Percentiles rank a stretch among this genome's conserved stretches.
Evolutionary conservation across 805 yeast genomes (phyloP).

Genomic region (Yamadazyma olivae): DNA sequence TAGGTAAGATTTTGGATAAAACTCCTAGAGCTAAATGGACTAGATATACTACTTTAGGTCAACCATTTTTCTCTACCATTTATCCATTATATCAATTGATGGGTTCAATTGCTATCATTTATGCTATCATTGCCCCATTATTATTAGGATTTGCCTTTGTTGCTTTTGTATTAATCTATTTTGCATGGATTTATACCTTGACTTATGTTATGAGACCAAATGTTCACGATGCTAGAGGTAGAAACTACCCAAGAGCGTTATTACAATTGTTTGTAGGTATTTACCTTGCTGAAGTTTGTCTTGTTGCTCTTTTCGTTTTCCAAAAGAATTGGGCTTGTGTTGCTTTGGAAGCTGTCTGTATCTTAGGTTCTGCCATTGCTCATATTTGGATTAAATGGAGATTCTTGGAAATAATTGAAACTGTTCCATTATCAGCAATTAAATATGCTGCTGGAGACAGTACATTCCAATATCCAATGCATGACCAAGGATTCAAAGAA

Average conservation of each 20-base stretch:
- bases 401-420: conserved; percentile 62
- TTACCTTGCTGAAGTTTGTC: conserved; percentile 67
- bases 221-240: conserved; percentile 63
- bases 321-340: conserved; percentile 77
- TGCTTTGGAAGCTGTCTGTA: conserved; percentile 60
- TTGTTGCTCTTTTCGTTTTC: conserved; percentile 71
- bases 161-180: conserved; percentile 53
- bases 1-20: conserved; percentile 70
- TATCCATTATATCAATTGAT: conserved; percentile 78
- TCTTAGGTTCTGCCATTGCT: conserved; percentile 54
- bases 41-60: conserved; percentile 60
- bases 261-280: conserved; percentile 71
- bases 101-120: conserved; percentile 68
- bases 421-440: conserved; percentile 67
- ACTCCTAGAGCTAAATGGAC: conserved; percentile 94
- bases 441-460: conserved; percentile 44
- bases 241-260: conserved; percentile 68
- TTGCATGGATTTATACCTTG: conserved; percentile 62
- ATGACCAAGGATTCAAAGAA: conserved; percentile 65
- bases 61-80: conserved; percentile 76
- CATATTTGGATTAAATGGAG: conserved; percentile 58
- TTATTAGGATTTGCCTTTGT: conserved; percentile 64
- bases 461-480: conserved; percentile 51
- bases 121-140: conserved; percentile 77
- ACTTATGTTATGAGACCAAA: conserved; percentile 60